phyloP scores from a whole-genome alignment of 305 asterid species.

The Fraxinus platypoda region DNA sequence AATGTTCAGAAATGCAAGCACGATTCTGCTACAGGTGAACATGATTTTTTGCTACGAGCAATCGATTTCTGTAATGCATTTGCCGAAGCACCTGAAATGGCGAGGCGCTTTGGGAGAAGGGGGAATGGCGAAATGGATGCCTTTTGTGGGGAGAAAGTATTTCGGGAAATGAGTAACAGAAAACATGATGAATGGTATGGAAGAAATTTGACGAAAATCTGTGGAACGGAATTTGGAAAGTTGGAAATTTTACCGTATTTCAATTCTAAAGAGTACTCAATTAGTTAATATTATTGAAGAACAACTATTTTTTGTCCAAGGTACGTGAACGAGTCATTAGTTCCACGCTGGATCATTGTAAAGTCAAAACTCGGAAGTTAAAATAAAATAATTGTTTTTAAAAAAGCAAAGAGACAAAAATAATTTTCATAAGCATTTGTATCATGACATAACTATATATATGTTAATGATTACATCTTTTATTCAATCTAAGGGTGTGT shows the following conservation, averaged over 20 bases:
- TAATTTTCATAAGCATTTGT: too few species aligned
- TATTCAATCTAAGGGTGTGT: too few species aligned
- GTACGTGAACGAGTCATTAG: too few species aligned
- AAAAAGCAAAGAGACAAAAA: too few species aligned
- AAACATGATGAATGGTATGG: not conserved
- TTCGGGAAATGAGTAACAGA: not conserved
- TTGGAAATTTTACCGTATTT: not conserved
- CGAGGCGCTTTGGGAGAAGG: slow-evolving; percentile 8
- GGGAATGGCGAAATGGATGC: not conserved
- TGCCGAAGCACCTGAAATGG: not conserved
- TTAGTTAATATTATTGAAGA: too few species aligned
- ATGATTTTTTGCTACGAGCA: not conserved
- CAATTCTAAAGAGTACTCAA: too few species aligned
- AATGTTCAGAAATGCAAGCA: slow-evolving; percentile 24
- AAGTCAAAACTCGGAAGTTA: too few species aligned
- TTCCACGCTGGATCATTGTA: too few species aligned
- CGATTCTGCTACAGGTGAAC: slow-evolving; percentile 19
- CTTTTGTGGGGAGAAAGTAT: not conserved
- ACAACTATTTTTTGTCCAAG: too few species aligned
- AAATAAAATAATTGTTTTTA: too few species aligned
- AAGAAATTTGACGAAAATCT: not conserved
- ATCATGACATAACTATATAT: too few species aligned
- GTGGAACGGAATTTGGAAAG: not conserved
- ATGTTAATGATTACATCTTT: too few species aligned
- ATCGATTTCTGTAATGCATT: not conserved